Evolutionary conservation across 768 basidiomycete genomes (phyloP).

Genomic region (Kwoniella pini): DNA sequence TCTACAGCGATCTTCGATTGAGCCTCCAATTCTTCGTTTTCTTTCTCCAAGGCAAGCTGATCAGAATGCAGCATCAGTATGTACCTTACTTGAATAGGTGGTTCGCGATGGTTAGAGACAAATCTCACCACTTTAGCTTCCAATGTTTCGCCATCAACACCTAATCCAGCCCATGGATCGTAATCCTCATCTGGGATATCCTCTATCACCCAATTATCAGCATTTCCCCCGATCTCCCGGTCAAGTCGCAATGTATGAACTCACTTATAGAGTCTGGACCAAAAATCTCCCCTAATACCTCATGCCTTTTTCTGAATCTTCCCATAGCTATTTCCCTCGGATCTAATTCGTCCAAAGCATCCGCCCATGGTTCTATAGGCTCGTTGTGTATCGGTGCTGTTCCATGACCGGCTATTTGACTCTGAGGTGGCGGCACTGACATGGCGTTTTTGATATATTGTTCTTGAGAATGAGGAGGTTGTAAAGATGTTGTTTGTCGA

Average conservation of each 20-base stretch:
- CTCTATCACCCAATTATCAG: conserved; percentile 20
- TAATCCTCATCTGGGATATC: conserved; percentile 27
- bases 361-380: conserved; percentile 44
- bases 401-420: background rate
- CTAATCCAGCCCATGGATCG: conserved; percentile 45
- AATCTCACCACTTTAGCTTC: conserved; percentile 46
- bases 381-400: background rate
- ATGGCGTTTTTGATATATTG: conserved; percentile 31
- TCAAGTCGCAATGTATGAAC: background rate
- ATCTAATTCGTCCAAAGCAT: conserved; percentile 46
- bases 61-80: background rate
- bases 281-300: conserved; percentile 43
- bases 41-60: conserved; percentile 33
- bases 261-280: conserved; percentile 46
- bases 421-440: background rate
- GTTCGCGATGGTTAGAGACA: background rate
- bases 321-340: conserved; percentile 46
- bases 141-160: conserved; percentile 37
- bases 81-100: no score
- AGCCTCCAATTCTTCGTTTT: conserved; percentile 32
- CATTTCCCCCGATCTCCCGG: background rate
- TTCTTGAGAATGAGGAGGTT: conserved; percentile 24
- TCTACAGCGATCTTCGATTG: conserved; percentile 5
- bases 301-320: conserved; percentile 43
- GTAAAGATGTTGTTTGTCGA: conserved; percentile 9